Base-by-base conservation (phyloP, 2,329 filamentous ascomycete genomes). In the Colletotrichum horii region DNA sequence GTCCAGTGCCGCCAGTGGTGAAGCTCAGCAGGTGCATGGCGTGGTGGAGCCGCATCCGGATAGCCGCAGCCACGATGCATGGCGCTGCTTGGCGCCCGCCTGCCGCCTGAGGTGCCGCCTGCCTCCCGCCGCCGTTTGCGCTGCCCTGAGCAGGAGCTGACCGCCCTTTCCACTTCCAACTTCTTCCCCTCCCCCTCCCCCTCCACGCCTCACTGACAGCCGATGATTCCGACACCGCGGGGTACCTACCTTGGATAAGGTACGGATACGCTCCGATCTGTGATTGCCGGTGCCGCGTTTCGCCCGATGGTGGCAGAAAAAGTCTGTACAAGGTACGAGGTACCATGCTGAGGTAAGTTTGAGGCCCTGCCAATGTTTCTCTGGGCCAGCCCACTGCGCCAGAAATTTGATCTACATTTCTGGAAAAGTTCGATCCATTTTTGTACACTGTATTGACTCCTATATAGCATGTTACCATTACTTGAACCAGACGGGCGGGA, bases 31-130 rank as follows among this genome's bases (percentile, higher is more conserved):
- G 68, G 22, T 66, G 38, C 34, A 61, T 62, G 43, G 43, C 43
- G n/a, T 3, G n/a, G 73, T 75, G 73, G 73, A 75, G 55, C 72
- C 72, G 68, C 36, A 61, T 72, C 69, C 72, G 72, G 72, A 64
- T 55, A 66, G 68, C 72, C 73, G 73, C 56, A 15, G 24, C 24
- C 68, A 71, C 64, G 72, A 66, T 72, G 70, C 66, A 28, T 24
- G 9, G 30, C 24, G 43, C 8, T 38, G 48, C 69, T 75, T 75
- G 72, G 68, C 72, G 36, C n/a, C 43, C 43, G n/a, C n/a, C 43
- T 52, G 24, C 55, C 55, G 26, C 24, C 55, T 58, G 19, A 58
- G 55, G 43, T 48, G n/a, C 22, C 16, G 55, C 55, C 43, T n/a
- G n/a, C 12, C 26, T 19, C 24, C 38, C 38, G 38, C 38, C 43